A percentile compares a stretch with the other conserved stretches of the same genome.
These are phyloP conservation scores for Didymella arachidicola DNA, from an alignment of 2,329 filamentous ascomycete genomes.

Conservation along the genomic window DNA sequence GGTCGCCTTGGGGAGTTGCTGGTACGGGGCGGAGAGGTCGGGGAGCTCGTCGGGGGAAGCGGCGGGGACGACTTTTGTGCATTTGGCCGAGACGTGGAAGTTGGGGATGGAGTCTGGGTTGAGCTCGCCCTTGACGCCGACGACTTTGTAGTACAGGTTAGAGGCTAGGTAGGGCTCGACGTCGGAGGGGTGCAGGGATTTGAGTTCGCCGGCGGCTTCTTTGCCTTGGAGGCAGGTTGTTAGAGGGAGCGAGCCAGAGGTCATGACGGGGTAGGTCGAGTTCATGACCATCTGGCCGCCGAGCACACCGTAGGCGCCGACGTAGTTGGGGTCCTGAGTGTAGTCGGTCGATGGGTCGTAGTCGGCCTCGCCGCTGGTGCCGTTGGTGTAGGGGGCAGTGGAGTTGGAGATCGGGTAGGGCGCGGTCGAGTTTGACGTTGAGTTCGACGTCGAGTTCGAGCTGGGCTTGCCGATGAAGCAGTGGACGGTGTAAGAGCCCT, in stretches of 20 bases:
- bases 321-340: slow-evolving; percentile 43
- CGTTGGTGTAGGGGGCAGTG: slow-evolving; percentile 29
- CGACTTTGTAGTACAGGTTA: slow-evolving; percentile 48
- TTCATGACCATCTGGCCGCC: slow-evolving; percentile 40
- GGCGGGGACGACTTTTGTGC: slow-evolving; percentile 42
- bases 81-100: slow-evolving; percentile 46
- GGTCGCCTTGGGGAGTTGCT: slow-evolving; percentile 37
- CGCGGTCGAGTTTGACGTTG: slow-evolving; percentile 34
- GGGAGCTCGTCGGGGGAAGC: slow-evolving; percentile 38
- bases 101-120: slow-evolving; percentile 39
- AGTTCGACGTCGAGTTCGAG: slow-evolving; percentile 35
- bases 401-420: slow-evolving; percentile 34
- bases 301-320: slow-evolving; percentile 46
- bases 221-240: slow-evolving; percentile 48
- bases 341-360: slow-evolving; percentile 39
- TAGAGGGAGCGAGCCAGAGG: slow-evolving; percentile 44
- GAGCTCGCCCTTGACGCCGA: slow-evolving; percentile 44
- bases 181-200: slow-evolving; percentile 42
- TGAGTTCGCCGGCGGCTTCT: slow-evolving; percentile 39
- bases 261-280: slow-evolving; percentile 38
- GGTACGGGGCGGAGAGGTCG: slow-evolving; percentile 38
- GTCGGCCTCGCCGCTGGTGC: slow-evolving; percentile 32
- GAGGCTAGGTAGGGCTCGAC: slow-evolving; percentile 46
- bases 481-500: slow-evolving; percentile 48
- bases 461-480: slow-evolving; percentile 46